phyloP scores from a whole-genome alignment of 306 rosid genomes.

The Lotus japonicus region DNA sequence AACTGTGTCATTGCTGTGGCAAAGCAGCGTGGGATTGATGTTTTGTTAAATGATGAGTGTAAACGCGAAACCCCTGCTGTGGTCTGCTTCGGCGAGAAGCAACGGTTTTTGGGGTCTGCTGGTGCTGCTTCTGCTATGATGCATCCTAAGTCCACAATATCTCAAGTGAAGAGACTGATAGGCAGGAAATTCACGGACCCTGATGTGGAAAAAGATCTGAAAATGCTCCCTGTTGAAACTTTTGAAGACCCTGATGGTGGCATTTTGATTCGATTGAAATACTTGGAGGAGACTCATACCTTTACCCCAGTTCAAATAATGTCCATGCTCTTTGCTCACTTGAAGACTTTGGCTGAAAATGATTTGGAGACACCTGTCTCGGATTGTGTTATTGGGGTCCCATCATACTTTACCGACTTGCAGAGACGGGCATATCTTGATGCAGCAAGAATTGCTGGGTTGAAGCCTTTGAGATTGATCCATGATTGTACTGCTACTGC shows the following conservation, averaged over 20 bases:
- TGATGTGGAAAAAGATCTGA: slow-evolving; percentile 54
- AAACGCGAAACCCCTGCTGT: slow-evolving; percentile 90
- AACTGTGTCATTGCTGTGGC: slow-evolving; percentile 89
- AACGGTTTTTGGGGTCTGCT: slow-evolving; percentile 93
- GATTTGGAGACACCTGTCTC: slow-evolving; percentile 56
- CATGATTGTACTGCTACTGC: slow-evolving; percentile 98
- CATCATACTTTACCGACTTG: slow-evolving; percentile 76
- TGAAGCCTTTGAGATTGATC: slow-evolving; percentile 81
- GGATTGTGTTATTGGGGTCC: slow-evolving; percentile 87
- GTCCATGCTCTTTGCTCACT: slow-evolving; percentile 88
- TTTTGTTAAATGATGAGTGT: slow-evolving; percentile 78
- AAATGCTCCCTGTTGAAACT: slow-evolving; percentile 62
- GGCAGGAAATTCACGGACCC: slow-evolving; percentile 55
- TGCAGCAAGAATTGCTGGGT: slow-evolving; percentile 79
- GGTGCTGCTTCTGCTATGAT: slow-evolving; percentile 85
- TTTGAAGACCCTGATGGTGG: slow-evolving; percentile 67
- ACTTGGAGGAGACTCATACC: slow-evolving; percentile 44
- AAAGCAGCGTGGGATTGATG: slow-evolving; percentile 90
- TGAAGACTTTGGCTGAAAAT: slow-evolving; percentile 63
- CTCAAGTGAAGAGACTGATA: slow-evolving; percentile 88
- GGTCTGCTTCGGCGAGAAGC: slow-evolving; percentile 85
- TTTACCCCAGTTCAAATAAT: slow-evolving; percentile 79
- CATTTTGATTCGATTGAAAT: slow-evolving; percentile 71
- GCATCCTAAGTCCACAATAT: slow-evolving; percentile 75
- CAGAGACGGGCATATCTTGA: slow-evolving; percentile 82